These are phyloP conservation scores for Alternaria alternata DNA, from an alignment of 2,329 filamentous ascomycete species.

Conservation along the genomic window DNA sequence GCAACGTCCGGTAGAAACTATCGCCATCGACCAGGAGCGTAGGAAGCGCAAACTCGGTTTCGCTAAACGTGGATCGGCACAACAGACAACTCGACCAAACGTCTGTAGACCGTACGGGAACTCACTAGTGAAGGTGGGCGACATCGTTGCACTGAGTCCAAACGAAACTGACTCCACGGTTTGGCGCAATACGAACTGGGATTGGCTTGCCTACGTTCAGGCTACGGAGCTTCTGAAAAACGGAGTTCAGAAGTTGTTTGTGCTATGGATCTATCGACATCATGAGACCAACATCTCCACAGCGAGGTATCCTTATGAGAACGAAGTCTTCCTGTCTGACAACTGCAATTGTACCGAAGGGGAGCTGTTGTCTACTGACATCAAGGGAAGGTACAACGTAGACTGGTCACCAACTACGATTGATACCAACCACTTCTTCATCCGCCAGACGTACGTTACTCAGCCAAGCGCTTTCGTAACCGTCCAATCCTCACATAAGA, in stretches of 20 bases:
- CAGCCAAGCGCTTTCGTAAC: constrained; percentile 69
- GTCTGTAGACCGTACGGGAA: constrained; percentile 11
- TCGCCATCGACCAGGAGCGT: constrained; percentile 16
- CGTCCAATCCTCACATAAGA: constrained; percentile 63
- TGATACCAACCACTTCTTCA: constrained; percentile 61
- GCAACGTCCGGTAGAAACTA: constrained; percentile 11
- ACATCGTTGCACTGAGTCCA: constrained; percentile 59
- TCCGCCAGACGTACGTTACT: constrained; percentile 73
- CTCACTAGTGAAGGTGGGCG: constrained; percentile 51
- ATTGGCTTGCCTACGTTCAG: constrained; percentile 78
- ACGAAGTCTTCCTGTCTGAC: constrained; percentile 80
- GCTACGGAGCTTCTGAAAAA: constrained; percentile 39
- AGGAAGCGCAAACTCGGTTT: constrained; percentile 31
- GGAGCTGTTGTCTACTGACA: constrained; percentile 62
- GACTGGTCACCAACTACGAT: constrained; percentile 64
- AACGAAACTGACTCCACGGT: constrained; percentile 57
- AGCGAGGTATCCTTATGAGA: constrained; percentile 72
- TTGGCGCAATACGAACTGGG: constrained; percentile 65
- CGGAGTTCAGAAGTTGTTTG: constrained; percentile 61
- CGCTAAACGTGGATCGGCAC: constrained; percentile 7
- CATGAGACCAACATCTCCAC: constrained; percentile 73
- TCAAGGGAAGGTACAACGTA: constrained; percentile 66
- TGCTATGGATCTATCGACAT: constrained; percentile 78
- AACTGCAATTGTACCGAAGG: constrained; percentile 73
- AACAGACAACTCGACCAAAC: background rate